Evolutionary conservation across 805 yeast genomes (phyloP), one percentile per base, ranked within the genome.

Genomic region (Kluyveromyces wickerhamii): DNA sequence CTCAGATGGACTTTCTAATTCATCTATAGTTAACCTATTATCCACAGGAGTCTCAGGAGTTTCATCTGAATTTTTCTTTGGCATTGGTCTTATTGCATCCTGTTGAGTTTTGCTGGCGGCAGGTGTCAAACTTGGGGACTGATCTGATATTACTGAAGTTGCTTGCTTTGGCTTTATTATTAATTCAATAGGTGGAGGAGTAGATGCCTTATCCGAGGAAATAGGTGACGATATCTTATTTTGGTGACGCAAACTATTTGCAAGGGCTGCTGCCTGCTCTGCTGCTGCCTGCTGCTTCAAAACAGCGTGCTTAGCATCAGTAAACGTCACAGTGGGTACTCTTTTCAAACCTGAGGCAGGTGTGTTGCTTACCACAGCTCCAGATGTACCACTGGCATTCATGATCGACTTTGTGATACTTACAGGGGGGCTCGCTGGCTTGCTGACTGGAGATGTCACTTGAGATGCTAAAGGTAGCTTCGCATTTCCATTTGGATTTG

Each of bases 311-410:
- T 48, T 47, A 4, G 52, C 45, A 35, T 49, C 55, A 27, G 51
- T 51, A 34, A 56, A 56, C 2, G 56, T 52, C 12, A 56, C 61
- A 3, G 52, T 47, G 4, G 60, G 57, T 7, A 48, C 53, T 28
- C 59, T 43, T 37, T 53, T 53, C 34, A 54, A 32, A 1, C 56
- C 60, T 5, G 55, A 47, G 25, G 52, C 59, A 2, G 61, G 61
- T 4, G 58, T 52, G 27, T 54, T 52, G 16, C 47, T 47, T 7
- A 56, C 53, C 11, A 56, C 58, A 6, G 60, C 60, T 7, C 60
- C 61, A 3, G 60, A 53, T 9, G 51, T 51, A 0, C 60, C 60
- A 28, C 54, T 51, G 1, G 38, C 51, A 34, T 56, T 56, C 60
- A 56, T 56, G 13, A 56, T 56, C 6, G 60, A 50, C 33, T 52